Percentiles rank a stretch among this genome's conserved stretches.
These are phyloP conservation scores for Hyphopichia fennica DNA, from an alignment of 1,139 yeast genomes.

Conservation along the genomic window DNA sequence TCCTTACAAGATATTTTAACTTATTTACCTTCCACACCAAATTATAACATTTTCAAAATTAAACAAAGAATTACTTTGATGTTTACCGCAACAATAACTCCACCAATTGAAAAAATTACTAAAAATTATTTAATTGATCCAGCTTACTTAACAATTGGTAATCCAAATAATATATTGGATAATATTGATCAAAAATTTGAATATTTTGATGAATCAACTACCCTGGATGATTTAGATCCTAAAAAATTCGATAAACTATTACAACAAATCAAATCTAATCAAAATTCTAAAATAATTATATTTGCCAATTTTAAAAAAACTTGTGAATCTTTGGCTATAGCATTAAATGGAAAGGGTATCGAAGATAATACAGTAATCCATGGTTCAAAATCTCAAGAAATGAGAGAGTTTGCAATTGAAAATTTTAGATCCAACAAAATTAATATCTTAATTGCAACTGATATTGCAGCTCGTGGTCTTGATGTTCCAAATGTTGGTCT, in stretches of 20 bases:
- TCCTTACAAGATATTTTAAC: slow-evolving; percentile 63
- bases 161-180: slow-evolving; percentile 61
- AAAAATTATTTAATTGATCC: slow-evolving; percentile 61
- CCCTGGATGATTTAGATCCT: slow-evolving; percentile 20
- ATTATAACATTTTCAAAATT: slow-evolving; percentile 27
- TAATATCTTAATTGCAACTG: slow-evolving; percentile 82
- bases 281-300: slow-evolving; percentile 59
- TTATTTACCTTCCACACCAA: slow-evolving; percentile 37
- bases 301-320: slow-evolving; percentile 77
- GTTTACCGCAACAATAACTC: slow-evolving; percentile 94
- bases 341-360: slow-evolving; percentile 47
- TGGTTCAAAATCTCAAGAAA: slow-evolving; percentile 86
- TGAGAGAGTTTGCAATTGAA: slow-evolving; percentile 75
- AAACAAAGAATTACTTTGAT: slow-evolving; percentile 57
- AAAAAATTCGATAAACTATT: slow-evolving; percentile 24
- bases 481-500: slow-evolving; percentile 84
- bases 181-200: slow-evolving; percentile 72
- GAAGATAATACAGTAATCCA: slow-evolving; percentile 62
- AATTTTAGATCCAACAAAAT: slow-evolving; percentile 62
- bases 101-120: slow-evolving; percentile 66
- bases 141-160: slow-evolving; percentile 65
- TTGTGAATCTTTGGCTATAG: slow-evolving; percentile 64
- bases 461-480: slow-evolving; percentile 95
- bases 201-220: slow-evolving; percentile 23
- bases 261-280: slow-evolving; percentile 16